Conservation (phyloP, 2,329 filamentous ascomycete species). For the Phaeosphaeriaceae sp. region DNA sequence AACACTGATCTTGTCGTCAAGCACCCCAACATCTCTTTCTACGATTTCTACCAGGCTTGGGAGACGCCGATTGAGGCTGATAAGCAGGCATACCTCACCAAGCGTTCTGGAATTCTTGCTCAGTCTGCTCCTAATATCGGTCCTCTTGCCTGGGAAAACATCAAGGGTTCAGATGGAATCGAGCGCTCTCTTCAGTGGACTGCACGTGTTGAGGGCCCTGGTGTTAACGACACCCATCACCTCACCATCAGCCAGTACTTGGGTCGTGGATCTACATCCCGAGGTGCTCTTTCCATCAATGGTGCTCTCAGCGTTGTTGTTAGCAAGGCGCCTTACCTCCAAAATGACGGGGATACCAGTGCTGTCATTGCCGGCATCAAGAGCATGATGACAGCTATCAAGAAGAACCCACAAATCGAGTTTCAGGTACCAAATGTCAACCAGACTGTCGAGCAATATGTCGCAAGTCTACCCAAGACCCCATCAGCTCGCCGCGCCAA, state of each 20-base stretch:
- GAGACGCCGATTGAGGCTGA: constrained; percentile 51
- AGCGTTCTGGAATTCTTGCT: constrained; percentile 65
- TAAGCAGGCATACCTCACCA: constrained; percentile 50
- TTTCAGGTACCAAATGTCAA: constrained; percentile 60
- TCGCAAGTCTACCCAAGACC: constrained; percentile 54
- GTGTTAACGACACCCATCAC: constrained; percentile 46
- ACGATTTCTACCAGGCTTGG: constrained; percentile 70
- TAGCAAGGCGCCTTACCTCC: constrained; percentile 65
- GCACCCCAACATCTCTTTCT: constrained; percentile 62
- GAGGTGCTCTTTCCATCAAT: constrained; percentile 67
- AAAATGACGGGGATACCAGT: constrained; percentile 62
- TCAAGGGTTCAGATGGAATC: constrained; percentile 63
- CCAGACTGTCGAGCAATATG: constrained; percentile 62
- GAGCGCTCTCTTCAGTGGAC: constrained; percentile 71
- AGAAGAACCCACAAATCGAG: constrained; percentile 61
- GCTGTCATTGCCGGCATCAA: constrained; percentile 71
- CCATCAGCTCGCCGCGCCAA: constrained; percentile 51
- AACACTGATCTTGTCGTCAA: constrained; percentile 63
- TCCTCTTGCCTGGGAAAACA: constrained; percentile 67
- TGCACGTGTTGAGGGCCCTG: constrained; percentile 65
- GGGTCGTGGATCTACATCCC: constrained; percentile 66
- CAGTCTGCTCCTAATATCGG: constrained; percentile 71
- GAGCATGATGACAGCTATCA: constrained; percentile 62
- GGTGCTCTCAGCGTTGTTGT: constrained; percentile 64
- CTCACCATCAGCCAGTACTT: constrained; percentile 63